Evolutionary conservation across 805 yeast genomes (phyloP).

Genomic region (Kuraishia piskuri): DNA sequence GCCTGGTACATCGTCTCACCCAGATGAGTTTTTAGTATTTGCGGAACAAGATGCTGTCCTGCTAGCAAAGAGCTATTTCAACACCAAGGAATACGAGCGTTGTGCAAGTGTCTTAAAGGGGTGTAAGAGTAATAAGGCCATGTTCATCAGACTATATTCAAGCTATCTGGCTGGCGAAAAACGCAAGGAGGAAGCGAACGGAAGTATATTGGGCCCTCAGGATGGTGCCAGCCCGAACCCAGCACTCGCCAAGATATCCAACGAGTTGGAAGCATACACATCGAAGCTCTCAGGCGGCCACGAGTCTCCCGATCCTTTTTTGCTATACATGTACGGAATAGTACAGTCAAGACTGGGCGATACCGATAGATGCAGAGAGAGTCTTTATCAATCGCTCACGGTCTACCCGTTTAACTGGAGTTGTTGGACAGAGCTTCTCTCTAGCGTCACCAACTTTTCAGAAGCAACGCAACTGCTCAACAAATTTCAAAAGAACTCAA

Average conservation of each 20-base stretch:
- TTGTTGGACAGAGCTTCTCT: conserved; percentile 76
- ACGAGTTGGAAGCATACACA: conserved; percentile 30
- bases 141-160: conserved; percentile 63
- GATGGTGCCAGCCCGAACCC: conserved; percentile 23
- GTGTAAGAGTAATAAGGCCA: conserved; percentile 40
- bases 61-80: conserved; percentile 68
- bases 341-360: conserved; percentile 57
- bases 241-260: conserved; percentile 24
- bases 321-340: conserved; percentile 67
- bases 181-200: conserved; percentile 59
- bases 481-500: conserved; percentile 27
- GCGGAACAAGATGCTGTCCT: conserved; percentile 37
- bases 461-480: conserved; percentile 40
- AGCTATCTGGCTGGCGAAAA: conserved; percentile 72
- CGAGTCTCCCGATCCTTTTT: conserved; percentile 39
- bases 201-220: conserved; percentile 48
- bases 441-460: conserved; percentile 51
- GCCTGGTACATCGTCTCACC: not conserved
- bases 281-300: conserved; percentile 6
- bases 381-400: conserved; percentile 51
- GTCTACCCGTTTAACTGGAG: conserved; percentile 87
- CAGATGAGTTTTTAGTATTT: conserved; percentile 16
- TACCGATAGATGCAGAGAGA: conserved; percentile 48
- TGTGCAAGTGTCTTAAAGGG: conserved; percentile 51
- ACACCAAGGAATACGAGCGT: conserved; percentile 77